Evolutionary conservation across 1,284 basidiomycete species (phyloP).

Genomic region (Xanthoconium separans): DNA sequence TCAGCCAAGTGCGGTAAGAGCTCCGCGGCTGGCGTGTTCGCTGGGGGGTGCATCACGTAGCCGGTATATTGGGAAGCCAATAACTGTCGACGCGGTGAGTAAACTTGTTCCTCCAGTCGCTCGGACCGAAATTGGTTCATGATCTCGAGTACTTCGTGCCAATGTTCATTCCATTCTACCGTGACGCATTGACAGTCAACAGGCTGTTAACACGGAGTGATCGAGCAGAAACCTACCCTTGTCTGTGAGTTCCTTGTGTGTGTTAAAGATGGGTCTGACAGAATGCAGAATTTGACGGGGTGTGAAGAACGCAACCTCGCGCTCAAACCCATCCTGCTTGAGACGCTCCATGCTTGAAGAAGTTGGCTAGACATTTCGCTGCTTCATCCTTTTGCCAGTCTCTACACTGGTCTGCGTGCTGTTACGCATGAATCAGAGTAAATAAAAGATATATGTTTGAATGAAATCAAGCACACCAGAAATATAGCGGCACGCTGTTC

Average conservation of each 20-base stretch:
- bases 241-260: no score
- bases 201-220: no score
- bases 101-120: background rate
- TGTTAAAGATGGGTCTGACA: no score
- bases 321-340: conserved; percentile 1
- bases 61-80: background rate
- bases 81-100: background rate
- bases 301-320: background rate
- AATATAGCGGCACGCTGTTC: background rate
- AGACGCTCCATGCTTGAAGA: background rate
- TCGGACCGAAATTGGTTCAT: no score
- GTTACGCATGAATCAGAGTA: background rate
- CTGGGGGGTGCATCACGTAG: background rate
- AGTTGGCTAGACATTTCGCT: background rate
- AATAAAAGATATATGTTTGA: background rate
- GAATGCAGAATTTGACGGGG: no score
- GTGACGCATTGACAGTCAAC: no score
- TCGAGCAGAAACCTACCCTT: no score
- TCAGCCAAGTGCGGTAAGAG: background rate
- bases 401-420: background rate
- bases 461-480: background rate
- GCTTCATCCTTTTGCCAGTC: background rate
- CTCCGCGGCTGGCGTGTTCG: background rate
- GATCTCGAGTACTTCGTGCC: no score
- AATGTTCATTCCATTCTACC: no score